Percentiles rank a stretch among this genome's conserved stretches.
These are phyloP conservation scores for Pisolithus thermaeus DNA, from an alignment of 1,284 basidiomycete species.

Conservation along the genomic window DNA sequence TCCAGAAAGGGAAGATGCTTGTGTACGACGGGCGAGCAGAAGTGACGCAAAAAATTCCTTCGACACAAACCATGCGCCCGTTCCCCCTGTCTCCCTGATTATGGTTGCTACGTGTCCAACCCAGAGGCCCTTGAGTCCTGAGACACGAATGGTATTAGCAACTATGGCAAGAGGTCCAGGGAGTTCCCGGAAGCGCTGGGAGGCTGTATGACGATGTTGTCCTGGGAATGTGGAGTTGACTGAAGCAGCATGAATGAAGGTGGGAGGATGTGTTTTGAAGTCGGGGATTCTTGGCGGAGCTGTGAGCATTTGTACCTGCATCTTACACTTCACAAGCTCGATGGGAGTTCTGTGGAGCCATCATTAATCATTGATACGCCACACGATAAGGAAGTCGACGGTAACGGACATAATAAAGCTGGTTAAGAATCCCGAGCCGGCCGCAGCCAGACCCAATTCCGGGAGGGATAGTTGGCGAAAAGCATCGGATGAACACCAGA, in stretches of 20 bases:
- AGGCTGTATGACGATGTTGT: slow-evolving; percentile 14
- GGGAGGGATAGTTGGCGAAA: slow-evolving; percentile 47
- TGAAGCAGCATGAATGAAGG: slow-evolving; percentile 20
- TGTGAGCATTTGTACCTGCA: slow-evolving; percentile 81
- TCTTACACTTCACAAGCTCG: slow-evolving; percentile 90
- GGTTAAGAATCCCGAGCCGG: slow-evolving; percentile 75
- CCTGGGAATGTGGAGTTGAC: slow-evolving; percentile 17
- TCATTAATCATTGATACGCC: slow-evolving; percentile 1
- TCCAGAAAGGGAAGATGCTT: slow-evolving; percentile 31
- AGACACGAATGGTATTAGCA: slow-evolving; percentile 52
- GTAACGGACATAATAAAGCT: slow-evolving; percentile 72
- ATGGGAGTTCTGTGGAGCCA: slow-evolving; percentile 65
- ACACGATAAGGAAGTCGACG: neutral
- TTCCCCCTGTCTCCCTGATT: slow-evolving; percentile 84
- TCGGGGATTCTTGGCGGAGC: slow-evolving; percentile 15
- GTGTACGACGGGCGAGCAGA: slow-evolving; percentile 41
- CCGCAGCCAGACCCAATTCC: slow-evolving; percentile 72
- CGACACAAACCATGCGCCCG: slow-evolving; percentile 81
- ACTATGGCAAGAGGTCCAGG: slow-evolving; percentile 72
- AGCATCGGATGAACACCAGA: slow-evolving; percentile 26
- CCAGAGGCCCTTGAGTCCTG: slow-evolving; percentile 81
- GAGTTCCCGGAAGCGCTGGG: slow-evolving; percentile 23
- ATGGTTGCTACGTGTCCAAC: slow-evolving; percentile 83
- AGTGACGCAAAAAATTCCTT: slow-evolving; percentile 70
- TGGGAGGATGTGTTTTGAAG: slow-evolving; percentile 15